phyloP scores from a whole-genome alignment of 352 stramenopile species.

The Pythium monospermum region DNA sequence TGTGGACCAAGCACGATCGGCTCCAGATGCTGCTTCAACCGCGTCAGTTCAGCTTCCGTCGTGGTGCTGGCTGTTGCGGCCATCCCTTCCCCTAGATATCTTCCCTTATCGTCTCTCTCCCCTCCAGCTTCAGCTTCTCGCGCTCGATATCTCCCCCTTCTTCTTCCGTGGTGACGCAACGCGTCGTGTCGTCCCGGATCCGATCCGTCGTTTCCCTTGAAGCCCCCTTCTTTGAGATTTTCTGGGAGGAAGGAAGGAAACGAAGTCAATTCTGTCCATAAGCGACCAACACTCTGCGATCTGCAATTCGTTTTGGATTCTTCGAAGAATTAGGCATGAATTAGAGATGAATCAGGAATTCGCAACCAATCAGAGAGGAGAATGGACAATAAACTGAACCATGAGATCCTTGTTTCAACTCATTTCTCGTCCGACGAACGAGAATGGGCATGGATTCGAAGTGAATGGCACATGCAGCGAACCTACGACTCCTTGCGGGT shows the following conservation, averaged over 20 bases:
- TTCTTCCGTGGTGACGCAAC: no score
- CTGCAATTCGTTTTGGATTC: slow-evolving; percentile 7
- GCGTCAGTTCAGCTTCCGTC: slow-evolving; percentile 48
- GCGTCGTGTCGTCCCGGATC: no score
- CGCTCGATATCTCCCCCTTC: background rate
- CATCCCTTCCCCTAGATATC: background rate
- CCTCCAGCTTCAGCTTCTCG: background rate
- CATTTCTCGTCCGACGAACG: no score
- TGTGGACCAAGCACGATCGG: slow-evolving; percentile 47
- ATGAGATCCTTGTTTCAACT: no score
- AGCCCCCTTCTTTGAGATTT: background rate
- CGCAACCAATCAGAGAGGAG: slow-evolving; percentile 12
- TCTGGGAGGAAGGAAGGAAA: background rate
- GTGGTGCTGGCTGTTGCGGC: slow-evolving; percentile 19
- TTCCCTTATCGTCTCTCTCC: background rate
- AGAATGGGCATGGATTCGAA: no score
- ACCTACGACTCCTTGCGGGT: no score
- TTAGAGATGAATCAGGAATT: slow-evolving; percentile 9
- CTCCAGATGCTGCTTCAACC: slow-evolving; percentile 57
- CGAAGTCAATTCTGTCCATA: slow-evolving; percentile 23
- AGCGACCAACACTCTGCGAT: slow-evolving; percentile 17
- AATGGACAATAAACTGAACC: background rate
- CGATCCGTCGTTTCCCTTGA: background rate
- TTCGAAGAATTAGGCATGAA: background rate
- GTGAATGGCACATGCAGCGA: no score